Evolutionary conservation across 2,329 filamentous ascomycete genomes (phyloP), one percentile per base, ranked within the genome.

Genomic region (Harringtonia aguacate): DNA sequence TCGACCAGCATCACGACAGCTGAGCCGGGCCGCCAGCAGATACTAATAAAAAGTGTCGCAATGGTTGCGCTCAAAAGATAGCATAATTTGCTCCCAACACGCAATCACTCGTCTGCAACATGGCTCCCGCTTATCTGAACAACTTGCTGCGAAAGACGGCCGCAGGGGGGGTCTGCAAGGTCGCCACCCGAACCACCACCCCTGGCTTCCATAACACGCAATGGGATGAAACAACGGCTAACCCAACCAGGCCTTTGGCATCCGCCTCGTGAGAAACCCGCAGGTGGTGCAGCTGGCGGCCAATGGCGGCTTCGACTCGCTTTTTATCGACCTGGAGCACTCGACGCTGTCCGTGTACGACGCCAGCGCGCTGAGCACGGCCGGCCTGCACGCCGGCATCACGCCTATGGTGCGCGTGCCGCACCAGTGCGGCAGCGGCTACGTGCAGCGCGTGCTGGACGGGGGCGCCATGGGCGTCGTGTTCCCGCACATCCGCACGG

Each of bases 241-340:
- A 24, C 29, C 8, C 29, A 27, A 14, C 24, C 22, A 58, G 53
- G 50, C 51, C 20, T 50, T 60, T 46, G 52, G 56, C 34, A 57
- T 64, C 43, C 56, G 55, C 34, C 43, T 62, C 7, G 46, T 56
- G 1, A 47, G 57, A 1, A 56, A 53, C 17, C 41, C 53, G 0
- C 49, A 56, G 17, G 51, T 64, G 4, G 57, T 62, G 12, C 53
- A 58, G 20, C 46, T 63, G 7, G 62, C 61, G 12, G 56, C 57
- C 44, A 54, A 56, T 21, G 57, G 56, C 3, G 59, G 60, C 18
- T 64, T 56, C 41, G 58, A 65, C 40, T 48, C 57, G 8, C 49
- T 66, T 0, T 65, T 65, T 50, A 63, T 66, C 45, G 63, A 66
- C 30, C 51, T 65, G 8, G 61, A 65, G 48, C 62, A 65, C 37